phyloP scores from a whole-genome alignment of 169 alveolate genomes.

The Eimeria maxima region DNA sequence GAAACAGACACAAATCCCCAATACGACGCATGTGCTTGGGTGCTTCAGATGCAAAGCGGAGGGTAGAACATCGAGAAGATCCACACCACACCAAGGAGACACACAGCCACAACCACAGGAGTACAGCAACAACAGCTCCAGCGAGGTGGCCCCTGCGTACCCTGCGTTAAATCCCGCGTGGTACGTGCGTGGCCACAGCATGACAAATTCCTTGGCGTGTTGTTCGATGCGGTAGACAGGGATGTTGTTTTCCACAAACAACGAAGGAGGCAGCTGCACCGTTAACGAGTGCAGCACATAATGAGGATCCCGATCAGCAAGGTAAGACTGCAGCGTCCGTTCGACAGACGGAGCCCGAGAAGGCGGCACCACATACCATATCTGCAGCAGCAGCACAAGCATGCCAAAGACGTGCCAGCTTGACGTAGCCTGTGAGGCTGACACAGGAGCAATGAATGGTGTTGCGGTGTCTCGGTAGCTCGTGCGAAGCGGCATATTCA shows the following conservation, averaged over 20 bases:
- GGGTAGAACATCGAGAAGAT: background rate
- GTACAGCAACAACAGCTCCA: background rate
- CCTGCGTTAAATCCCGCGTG: constrained; percentile 97
- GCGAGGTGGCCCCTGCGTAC: background rate
- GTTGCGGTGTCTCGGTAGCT: background rate
- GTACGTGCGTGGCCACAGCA: constrained; percentile 95
- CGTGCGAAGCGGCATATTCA: background rate
- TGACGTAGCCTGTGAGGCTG: background rate
- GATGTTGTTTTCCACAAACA: constrained; percentile 90
- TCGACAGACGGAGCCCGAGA: constrained; percentile 92
- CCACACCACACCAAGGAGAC: background rate
- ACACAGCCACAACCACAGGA: background rate
- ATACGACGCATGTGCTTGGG: background rate
- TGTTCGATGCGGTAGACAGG: constrained; percentile 93
- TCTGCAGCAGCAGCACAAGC: constrained; percentile 42
- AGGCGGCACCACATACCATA: constrained; percentile 96
- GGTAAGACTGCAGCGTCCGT: constrained; percentile 87
- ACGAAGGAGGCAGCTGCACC: constrained; percentile 93
- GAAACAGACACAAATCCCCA: background rate
- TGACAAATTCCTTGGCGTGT: constrained; percentile 94
- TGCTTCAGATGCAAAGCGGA: background rate
- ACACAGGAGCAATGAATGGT: background rate
- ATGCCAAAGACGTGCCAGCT: background rate
- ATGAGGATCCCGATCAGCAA: constrained; percentile 85
- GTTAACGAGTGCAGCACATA: constrained; percentile 90